phyloP scores from a whole-genome alignment of 345 rosid genomes.

The Zanthoxylum bungeanum region DNA sequence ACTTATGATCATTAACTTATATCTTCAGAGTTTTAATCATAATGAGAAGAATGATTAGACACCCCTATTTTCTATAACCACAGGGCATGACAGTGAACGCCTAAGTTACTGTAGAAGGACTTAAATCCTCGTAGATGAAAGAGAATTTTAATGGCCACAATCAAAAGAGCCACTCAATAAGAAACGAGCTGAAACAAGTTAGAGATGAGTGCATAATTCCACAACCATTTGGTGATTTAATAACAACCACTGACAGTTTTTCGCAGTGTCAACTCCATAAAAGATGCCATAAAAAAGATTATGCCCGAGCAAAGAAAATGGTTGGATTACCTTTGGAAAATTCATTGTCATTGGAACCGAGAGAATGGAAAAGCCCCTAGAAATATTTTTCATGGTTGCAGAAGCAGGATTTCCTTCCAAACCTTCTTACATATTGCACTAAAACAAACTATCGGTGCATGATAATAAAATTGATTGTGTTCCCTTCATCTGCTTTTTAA shows the following conservation, averaged over 20 bases:
- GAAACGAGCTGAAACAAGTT: neutral
- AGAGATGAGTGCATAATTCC: neutral
- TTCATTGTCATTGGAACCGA: slow-evolving; percentile 71
- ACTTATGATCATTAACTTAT: neutral
- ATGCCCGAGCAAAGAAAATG: neutral
- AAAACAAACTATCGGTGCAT: neutral
- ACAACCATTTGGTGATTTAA: neutral
- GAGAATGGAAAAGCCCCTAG: slow-evolving; percentile 55
- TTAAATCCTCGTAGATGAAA: neutral
- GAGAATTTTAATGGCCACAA: neutral
- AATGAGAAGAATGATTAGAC: neutral
- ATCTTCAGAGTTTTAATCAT: neutral
- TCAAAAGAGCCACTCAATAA: neutral
- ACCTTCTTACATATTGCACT: slow-evolving; percentile 87
- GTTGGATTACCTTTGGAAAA: slow-evolving; percentile 62
- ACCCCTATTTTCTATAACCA: neutral
- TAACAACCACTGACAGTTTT: neutral
- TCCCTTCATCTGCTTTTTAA: neutral
- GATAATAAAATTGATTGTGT: neutral
- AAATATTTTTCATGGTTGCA: slow-evolving; percentile 51
- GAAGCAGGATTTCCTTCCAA: slow-evolving; percentile 79
- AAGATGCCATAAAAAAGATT: neutral
- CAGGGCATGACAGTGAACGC: neutral
- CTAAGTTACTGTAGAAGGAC: neutral
- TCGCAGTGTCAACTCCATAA: neutral